Evolutionary conservation across 106 monocot species (phyloP).

Genomic region (Triglochin maritima): DNA sequence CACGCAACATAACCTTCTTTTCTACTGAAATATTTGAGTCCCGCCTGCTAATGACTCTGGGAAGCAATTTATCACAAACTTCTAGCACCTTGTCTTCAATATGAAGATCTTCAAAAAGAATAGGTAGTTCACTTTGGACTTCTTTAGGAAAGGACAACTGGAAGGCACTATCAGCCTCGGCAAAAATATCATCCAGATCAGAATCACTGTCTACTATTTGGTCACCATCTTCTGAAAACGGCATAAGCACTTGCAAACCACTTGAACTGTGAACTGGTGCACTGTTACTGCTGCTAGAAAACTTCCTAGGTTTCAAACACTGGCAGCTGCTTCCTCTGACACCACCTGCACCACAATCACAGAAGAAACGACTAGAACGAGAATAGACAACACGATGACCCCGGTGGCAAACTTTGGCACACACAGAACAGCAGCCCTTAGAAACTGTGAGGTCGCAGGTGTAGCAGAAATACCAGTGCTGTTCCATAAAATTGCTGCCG

Average conservation of each 20-base stretch:
- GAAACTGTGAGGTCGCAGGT: slow-evolving; percentile 96
- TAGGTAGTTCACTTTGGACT: slow-evolving; percentile 41
- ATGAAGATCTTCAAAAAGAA: slow-evolving; percentile 45
- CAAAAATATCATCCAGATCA: slow-evolving; percentile 66
- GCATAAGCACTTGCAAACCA: slow-evolving; percentile 49
- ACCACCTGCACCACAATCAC: slow-evolving; percentile 99
- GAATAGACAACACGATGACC: slow-evolving; percentile 98
- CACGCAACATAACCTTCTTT: slow-evolving; percentile 52
- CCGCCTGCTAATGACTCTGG: slow-evolving; percentile 32
- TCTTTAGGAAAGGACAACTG: slow-evolving; percentile 60
- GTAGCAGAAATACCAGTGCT: slow-evolving; percentile 99
- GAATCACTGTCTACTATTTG: slow-evolving; percentile 63
- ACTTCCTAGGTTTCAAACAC: slow-evolving; percentile 89
- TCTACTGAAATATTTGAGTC: slow-evolving; percentile 64
- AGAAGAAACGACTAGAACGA: slow-evolving; percentile 95
- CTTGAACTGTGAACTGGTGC: slow-evolving; percentile 17
- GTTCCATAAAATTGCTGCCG: slow-evolving; percentile 98
- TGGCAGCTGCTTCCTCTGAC: slow-evolving; percentile 89
- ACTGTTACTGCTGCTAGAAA: slow-evolving; percentile 29
- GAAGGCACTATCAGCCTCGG: slow-evolving; percentile 45
- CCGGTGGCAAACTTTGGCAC: slow-evolving; percentile 94
- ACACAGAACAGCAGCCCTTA: slow-evolving; percentile 93
- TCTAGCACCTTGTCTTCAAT: slow-evolving; percentile 49
- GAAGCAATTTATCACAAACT: slow-evolving; percentile 66
- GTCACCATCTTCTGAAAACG: slow-evolving; percentile 57